Percentiles rank a stretch among this genome's conserved stretches.
phyloP scores from a whole-genome alignment of 768 basidiomycete genomes.

The Tricholoma furcatifolium region DNA sequence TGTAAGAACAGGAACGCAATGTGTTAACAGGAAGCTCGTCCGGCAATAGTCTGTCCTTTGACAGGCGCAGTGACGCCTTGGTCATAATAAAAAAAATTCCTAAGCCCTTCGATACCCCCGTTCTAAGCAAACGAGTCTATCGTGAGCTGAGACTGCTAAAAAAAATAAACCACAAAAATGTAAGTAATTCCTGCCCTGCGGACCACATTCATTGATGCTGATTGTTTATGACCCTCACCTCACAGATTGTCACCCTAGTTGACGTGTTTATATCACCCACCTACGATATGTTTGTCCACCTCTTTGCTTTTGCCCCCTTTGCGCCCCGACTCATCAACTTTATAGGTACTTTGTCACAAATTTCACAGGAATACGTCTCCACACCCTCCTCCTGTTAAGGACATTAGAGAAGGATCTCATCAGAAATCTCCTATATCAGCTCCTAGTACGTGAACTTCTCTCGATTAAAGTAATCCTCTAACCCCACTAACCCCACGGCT shows the following conservation, averaged over 20 bases:
- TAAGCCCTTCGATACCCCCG: slow-evolving; percentile 99
- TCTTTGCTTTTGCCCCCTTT: background rate
- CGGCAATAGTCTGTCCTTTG: slow-evolving; percentile 79
- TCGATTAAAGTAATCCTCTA: slow-evolving; percentile 1
- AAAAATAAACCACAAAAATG: slow-evolving; percentile 98
- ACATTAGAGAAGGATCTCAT: slow-evolving; percentile 99
- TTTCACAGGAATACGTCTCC: slow-evolving; percentile 95
- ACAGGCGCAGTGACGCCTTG: slow-evolving; percentile 89
- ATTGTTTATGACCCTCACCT: background rate
- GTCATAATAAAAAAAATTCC: slow-evolving; percentile 99
- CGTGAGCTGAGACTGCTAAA: slow-evolving; percentile 97
- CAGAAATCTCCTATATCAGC: slow-evolving; percentile 99
- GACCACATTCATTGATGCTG: background rate
- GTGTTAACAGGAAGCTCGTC: slow-evolving; percentile 7
- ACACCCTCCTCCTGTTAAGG: slow-evolving; percentile 92
- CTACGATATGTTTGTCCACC: slow-evolving; percentile 82
- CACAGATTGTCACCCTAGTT: slow-evolving; percentile 95
- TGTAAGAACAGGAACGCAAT: background rate
- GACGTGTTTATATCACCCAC: slow-evolving; percentile 99
- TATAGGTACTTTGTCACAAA: slow-evolving; percentile 98
- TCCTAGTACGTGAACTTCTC: slow-evolving; percentile 66
- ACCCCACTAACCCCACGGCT: slow-evolving; percentile 3
- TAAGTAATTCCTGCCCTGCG: slow-evolving; percentile 32
- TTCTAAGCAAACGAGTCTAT: slow-evolving; percentile 97
- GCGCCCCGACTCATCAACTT: background rate